A percentile compares a stretch with the other conserved stretches of the same genome.
Conservation (phyloP, 495 filamentous ascomycete genomes). For the Penicillium cosmopolitanum region DNA sequence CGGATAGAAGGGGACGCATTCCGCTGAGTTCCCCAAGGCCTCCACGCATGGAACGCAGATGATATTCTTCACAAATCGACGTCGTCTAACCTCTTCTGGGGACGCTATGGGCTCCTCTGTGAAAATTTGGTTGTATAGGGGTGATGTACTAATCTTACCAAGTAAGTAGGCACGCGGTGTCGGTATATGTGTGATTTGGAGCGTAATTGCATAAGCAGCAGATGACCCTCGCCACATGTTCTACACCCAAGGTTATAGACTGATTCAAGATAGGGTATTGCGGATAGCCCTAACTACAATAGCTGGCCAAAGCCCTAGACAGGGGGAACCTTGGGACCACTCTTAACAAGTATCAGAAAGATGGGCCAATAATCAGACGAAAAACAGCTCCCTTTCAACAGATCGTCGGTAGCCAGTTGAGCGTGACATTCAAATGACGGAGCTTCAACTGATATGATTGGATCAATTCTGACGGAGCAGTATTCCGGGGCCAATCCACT, state of each 20-base stretch:
- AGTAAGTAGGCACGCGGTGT: not conserved
- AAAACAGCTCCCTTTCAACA: not conserved
- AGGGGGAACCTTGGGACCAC: not conserved
- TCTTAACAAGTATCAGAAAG: not conserved
- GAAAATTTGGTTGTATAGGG: not conserved
- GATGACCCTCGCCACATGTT: too few species aligned
- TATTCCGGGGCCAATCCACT: too few species aligned
- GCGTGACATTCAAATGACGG: too few species aligned
- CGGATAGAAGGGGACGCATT: not conserved
- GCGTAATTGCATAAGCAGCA: too few species aligned
- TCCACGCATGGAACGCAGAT: slow-evolving; percentile 21
- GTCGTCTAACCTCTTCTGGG: slow-evolving; percentile 5
- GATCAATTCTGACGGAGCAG: too few species aligned
- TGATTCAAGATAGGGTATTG: not conserved
- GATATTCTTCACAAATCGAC: slow-evolving; percentile 19
- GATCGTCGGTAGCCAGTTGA: not conserved
- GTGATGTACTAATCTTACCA: not conserved
- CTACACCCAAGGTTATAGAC: not conserved
- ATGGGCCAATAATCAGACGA: not conserved
- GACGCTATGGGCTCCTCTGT: slow-evolving; percentile 1
- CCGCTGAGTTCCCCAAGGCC: slow-evolving; percentile 6
- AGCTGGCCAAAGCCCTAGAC: too few species aligned
- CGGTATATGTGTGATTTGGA: not conserved
- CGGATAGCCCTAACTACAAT: not conserved
- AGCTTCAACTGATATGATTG: too few species aligned